These are phyloP conservation scores for Thymus quinquecostatus DNA, from an alignment of 257 asterid species.

Conservation along the genomic window DNA sequence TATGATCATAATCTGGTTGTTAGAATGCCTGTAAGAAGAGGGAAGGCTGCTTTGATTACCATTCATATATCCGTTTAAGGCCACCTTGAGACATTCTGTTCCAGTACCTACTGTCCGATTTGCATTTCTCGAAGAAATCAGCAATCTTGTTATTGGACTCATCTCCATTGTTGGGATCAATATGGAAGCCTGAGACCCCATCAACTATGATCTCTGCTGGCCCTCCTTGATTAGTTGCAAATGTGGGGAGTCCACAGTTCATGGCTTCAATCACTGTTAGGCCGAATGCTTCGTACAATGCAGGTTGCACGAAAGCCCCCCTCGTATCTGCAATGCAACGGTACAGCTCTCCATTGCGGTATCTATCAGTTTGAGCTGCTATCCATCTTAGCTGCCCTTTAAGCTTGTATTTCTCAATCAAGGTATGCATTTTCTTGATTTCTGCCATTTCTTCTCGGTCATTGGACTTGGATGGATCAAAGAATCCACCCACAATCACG, in stretches of 20 bases:
- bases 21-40: background rate
- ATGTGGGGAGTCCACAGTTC: slow-evolving; percentile 89
- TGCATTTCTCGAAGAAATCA: slow-evolving; percentile 72
- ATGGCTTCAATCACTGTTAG: slow-evolving; percentile 85
- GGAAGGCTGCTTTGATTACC: slow-evolving; percentile 40
- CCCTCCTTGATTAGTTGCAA: slow-evolving; percentile 93
- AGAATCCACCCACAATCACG: slow-evolving; percentile 80
- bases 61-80: slow-evolving; percentile 70
- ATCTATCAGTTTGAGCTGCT: slow-evolving; percentile 84
- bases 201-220: slow-evolving; percentile 86
- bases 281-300: slow-evolving; percentile 90
- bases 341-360: slow-evolving; percentile 74
- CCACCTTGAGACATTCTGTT: slow-evolving; percentile 58
- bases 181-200: slow-evolving; percentile 78
- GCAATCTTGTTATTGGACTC: slow-evolving; percentile 68
- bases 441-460: slow-evolving; percentile 89
- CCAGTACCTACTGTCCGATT: slow-evolving; percentile 65
- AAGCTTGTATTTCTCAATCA: slow-evolving; percentile 64
- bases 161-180: slow-evolving; percentile 74
- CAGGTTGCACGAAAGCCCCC: slow-evolving; percentile 91
- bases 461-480: slow-evolving; percentile 76
- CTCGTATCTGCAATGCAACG: slow-evolving; percentile 79
- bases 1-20: slow-evolving; percentile 2
- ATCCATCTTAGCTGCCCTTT: slow-evolving; percentile 91
- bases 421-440: slow-evolving; percentile 79